Base-by-base conservation (phyloP, 495 filamentous ascomycete species). In the Recurvomyces mirabilis region DNA sequence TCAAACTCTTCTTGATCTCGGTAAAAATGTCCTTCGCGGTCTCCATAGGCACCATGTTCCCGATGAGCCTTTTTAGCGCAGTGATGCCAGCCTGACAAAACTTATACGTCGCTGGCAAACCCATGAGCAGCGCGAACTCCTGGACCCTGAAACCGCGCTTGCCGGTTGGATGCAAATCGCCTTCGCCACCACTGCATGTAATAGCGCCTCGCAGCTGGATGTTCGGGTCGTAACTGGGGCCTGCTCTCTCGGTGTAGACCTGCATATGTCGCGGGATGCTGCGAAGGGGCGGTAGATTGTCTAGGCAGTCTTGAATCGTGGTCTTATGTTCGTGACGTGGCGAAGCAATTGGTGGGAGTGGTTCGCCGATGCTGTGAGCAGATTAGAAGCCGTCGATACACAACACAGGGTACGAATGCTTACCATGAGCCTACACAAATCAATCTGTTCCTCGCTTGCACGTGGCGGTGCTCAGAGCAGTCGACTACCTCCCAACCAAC, bases 351-450 rank as follows among this genome's bases (percentile, higher is more conserved):
- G 65, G 54, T 0, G 87, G 86, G 0, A 95, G 73, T 0, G 57
- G 63, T 52, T 88, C 84, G 0, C 87, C 89, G 0, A 84, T 82
- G 18, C 79, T 84, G 42, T 29, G 44, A 19, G 4, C 22, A 22
- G 15, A 42, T 20, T 36, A 20, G 19, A 5, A 37, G 19, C 12
- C 15, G n/a, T 37, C 22, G 34, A 13, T 18, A 12, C 3, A 12
- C 4, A 13, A 32, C 30, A 20, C 9, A 37, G 22, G 22, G 10
- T 5, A 17, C 15, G n/a, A 11, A 3, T 11, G 43, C 71, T 60
- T 66, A 84, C 81, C 78, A 82, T 7, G 87, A 73, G 0, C 83
- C 88, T 31, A 95, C 74, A 18, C 94, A 73, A 18, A 95, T 65
- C 1, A 94, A 55, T 3, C 91, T 68, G 35, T 64, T 68, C 17